Evolutionary conservation across 139 green algal genomes (phyloP).

Genomic region (Picochlorum sp.): DNA sequence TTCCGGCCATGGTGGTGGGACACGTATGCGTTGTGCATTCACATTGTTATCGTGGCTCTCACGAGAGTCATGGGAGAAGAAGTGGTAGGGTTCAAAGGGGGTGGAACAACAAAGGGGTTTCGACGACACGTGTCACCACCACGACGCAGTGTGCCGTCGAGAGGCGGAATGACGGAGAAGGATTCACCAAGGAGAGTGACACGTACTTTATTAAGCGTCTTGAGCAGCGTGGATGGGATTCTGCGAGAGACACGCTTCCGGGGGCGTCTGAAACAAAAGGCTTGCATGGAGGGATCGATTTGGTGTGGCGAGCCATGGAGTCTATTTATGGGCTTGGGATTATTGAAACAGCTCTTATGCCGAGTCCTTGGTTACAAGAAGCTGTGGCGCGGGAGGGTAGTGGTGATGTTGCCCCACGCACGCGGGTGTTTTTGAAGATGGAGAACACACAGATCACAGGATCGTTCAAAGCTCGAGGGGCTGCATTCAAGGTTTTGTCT

Average conservation of each 20-base stretch:
- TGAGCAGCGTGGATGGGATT: slow-evolving; percentile 1
- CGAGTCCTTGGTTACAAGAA: slow-evolving; percentile 15
- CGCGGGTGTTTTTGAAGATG: slow-evolving; percentile 32
- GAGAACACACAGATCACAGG: slow-evolving; percentile 42
- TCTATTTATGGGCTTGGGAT: slow-evolving; percentile 11
- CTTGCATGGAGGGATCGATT: not conserved
- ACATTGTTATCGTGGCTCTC: no score
- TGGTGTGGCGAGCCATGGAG: slow-evolving; percentile 13
- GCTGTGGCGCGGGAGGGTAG: not conserved
- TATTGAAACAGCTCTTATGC: slow-evolving; percentile 17
- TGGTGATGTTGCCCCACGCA: not conserved
- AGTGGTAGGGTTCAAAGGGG: no score
- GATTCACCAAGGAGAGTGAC: not conserved
- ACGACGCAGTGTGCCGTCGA: no score
- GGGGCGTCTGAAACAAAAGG: not conserved
- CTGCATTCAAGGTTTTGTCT: slow-evolving; percentile 31
- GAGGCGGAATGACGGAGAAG: not conserved
- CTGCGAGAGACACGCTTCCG: not conserved
- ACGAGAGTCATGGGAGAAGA: no score
- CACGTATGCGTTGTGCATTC: no score
- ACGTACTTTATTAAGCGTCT: slow-evolving; percentile 6
- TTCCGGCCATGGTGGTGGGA: no score
- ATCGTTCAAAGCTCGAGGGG: slow-evolving; percentile 48
- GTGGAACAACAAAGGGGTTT: no score
- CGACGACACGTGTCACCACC: no score